These are phyloP conservation scores for Physaria fendleri DNA, from an alignment of 345 rosid genomes.

Conservation along the genomic window DNA sequence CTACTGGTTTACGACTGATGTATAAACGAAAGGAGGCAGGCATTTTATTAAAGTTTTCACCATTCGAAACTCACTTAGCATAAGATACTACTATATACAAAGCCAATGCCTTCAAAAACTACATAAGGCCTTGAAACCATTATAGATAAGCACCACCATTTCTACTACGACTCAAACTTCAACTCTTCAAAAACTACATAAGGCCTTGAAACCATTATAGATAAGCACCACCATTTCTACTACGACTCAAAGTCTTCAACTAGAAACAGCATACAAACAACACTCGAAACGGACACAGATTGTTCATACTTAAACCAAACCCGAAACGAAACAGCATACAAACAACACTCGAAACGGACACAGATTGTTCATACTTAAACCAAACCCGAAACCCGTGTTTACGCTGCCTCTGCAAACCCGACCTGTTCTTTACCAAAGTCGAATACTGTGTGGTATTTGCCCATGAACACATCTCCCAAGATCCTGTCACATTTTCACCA, in stretches of 20 bases:
- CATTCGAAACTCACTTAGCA: constrained; percentile 13
- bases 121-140: constrained; percentile 24
- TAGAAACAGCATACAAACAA: constrained; percentile 19
- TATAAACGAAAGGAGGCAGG: not conserved
- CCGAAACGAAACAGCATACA: constrained; percentile 11
- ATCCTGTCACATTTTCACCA: constrained; percentile 51
- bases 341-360: constrained; percentile 20
- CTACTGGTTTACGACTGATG: too few relatives aligned
- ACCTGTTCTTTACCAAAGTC: constrained; percentile 68
- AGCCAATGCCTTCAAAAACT: constrained; percentile 37
- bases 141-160: constrained; percentile 15
- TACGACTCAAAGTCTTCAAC: constrained; percentile 16
- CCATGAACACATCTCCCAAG: constrained; percentile 91
- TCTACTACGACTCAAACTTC: constrained; percentile 16
- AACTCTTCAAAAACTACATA: constrained; percentile 32
- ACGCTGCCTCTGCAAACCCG: constrained; percentile 89
- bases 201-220: constrained; percentile 15
- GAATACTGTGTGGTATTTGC: constrained; percentile 83
- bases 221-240: constrained; percentile 21
- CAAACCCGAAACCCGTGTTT: constrained; percentile 19
- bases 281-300: constrained; percentile 15
- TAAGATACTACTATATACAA: constrained; percentile 30
- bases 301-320: constrained; percentile 18
- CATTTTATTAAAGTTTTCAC: constrained; percentile 20
- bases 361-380: constrained; percentile 18